Evolutionary conservation across 495 filamentous ascomycete species (phyloP).

Genomic region (Thozetella sp.): DNA sequence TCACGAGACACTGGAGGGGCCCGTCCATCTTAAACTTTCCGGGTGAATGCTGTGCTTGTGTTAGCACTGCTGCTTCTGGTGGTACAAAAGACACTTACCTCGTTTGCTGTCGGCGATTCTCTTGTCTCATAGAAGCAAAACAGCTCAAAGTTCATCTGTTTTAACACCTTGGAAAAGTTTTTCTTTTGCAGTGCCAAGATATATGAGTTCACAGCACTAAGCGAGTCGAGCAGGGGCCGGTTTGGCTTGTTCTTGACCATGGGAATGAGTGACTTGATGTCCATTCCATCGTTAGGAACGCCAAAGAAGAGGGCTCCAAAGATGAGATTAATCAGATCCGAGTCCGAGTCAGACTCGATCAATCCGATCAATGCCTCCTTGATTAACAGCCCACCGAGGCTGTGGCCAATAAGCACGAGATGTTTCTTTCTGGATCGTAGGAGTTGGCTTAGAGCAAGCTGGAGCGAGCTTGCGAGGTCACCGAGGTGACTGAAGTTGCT

Average conservation of each 20-base stretch:
- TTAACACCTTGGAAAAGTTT: neutral
- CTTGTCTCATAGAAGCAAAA: conserved; percentile 6
- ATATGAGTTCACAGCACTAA: conserved; percentile 7
- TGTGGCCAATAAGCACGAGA: conserved; percentile 27
- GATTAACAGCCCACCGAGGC: conserved; percentile 31
- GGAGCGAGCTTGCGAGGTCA: conserved; percentile 12
- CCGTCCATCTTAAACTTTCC: no score
- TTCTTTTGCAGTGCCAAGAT: neutral
- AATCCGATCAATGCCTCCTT: conserved; percentile 20
- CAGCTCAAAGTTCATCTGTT: neutral
- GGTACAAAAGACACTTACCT: neutral
- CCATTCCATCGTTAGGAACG: conserved; percentile 21
- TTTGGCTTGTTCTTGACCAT: conserved; percentile 20
- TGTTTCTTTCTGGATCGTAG: neutral
- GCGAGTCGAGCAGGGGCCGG: conserved; percentile 7
- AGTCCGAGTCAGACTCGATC: neutral
- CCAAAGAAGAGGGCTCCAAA: conserved; percentile 24
- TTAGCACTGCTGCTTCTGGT: no score
- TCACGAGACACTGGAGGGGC: no score
- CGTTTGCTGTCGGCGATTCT: neutral
- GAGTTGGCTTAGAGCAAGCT: neutral
- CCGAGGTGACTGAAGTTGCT: conserved; percentile 12
- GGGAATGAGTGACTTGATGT: conserved; percentile 17
- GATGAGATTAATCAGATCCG: conserved; percentile 1
- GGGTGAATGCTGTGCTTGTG: no score